These are phyloP conservation scores for Colletotrichum sp. DNA, from an alignment of 2,329 filamentous ascomycete genomes.

Conservation along the genomic window DNA sequence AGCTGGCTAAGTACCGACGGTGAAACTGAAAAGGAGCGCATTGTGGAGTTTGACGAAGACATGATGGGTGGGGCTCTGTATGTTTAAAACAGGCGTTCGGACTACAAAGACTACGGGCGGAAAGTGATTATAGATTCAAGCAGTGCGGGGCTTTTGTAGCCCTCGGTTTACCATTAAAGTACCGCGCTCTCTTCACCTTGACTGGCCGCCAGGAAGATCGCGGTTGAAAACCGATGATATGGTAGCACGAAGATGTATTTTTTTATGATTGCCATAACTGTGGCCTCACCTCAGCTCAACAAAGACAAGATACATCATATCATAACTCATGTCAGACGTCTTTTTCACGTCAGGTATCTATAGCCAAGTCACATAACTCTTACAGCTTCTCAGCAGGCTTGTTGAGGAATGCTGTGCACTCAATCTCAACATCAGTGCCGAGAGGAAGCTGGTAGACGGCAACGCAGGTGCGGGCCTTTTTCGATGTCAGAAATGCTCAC, in stretches of 20 bases:
- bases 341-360: neutral
- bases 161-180: neutral
- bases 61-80: slow-evolving; percentile 7
- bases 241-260: neutral
- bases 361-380: neutral
- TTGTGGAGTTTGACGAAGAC: slow-evolving; percentile 4
- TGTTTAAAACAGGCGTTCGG: slow-evolving; percentile 10
- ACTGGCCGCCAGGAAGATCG: neutral
- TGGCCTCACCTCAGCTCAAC: neutral
- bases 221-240: neutral
- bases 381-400: slow-evolving; percentile 17
- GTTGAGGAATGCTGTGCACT: slow-evolving; percentile 56
- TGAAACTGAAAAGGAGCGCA: slow-evolving; percentile 29
- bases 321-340: neutral
- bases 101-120: neutral
- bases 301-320: neutral
- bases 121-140: slow-evolving; percentile 1
- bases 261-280: neutral
- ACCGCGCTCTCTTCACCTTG: neutral
- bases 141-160: neutral
- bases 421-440: slow-evolving; percentile 76
- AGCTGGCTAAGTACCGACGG: slow-evolving; percentile 69
- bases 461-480: slow-evolving; percentile 66
- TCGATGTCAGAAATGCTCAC: neutral
- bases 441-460: slow-evolving; percentile 76